Conservation (phyloP, 106 monocot genomes). For the Posidonia australis region DNA sequence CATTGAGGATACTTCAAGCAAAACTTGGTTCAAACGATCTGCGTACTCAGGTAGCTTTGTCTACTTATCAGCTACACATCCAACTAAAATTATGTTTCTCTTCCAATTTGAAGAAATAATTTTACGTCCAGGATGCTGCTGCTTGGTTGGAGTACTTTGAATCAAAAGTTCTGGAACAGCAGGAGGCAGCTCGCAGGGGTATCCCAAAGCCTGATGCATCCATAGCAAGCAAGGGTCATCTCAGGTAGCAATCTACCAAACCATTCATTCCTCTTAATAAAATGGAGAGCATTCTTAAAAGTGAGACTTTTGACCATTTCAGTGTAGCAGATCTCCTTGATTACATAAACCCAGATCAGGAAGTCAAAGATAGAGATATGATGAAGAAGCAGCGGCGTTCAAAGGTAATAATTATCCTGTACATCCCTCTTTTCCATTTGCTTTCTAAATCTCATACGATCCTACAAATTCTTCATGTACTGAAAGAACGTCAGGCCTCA, state of each 20-base stretch:
- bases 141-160: slow-evolving; percentile 99
- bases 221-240: slow-evolving; percentile 95
- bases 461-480: too few relatives aligned
- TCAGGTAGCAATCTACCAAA: slow-evolving; percentile 46
- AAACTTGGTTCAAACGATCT: slow-evolving; percentile 85
- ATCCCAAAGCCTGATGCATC: slow-evolving; percentile 92
- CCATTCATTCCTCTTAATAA: not conserved
- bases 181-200: slow-evolving; percentile 84
- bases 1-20: slow-evolving; percentile 70
- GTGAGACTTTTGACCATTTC: slow-evolving; percentile 37
- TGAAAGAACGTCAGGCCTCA: too few relatives aligned
- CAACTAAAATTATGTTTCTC: not conserved
- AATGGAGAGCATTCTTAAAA: slow-evolving; percentile 7
- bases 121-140: slow-evolving; percentile 66
- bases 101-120: not conserved
- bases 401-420: slow-evolving; percentile 31
- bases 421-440: not conserved
- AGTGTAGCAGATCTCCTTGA: slow-evolving; percentile 99
- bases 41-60: slow-evolving; percentile 59
- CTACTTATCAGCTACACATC: not conserved
- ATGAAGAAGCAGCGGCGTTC: slow-evolving; percentile 48
- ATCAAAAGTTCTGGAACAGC: slow-evolving; percentile 83
- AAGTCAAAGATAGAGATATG: slow-evolving; percentile 54
- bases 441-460: not conserved
- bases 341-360: slow-evolving; percentile 88